Base-by-base conservation (phyloP, 1,284 basidiomycete genomes). In the Xerocomus amazonicus region DNA sequence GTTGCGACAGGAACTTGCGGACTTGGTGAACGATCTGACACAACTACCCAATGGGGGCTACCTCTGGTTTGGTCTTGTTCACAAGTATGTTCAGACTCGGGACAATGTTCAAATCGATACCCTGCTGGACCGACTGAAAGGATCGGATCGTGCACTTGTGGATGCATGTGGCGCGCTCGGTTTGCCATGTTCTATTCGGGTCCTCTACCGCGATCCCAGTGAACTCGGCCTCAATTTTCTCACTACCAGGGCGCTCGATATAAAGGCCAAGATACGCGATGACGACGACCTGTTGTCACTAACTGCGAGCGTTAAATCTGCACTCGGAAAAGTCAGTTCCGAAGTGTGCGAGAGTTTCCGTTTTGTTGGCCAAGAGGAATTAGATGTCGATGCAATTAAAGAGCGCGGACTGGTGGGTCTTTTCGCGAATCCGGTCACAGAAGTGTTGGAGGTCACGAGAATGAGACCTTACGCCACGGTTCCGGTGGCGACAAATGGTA, bases 91-190 rank as follows among this genome's bases (percentile, higher is more conserved):
- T 16, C 54, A 50, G n/a, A 48, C 42, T 2, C 33, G 39, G 4
- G 13, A 3, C 10, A 33, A 50, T 1, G 2, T 50, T 23, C 19
- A 23, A 2, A 4, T 56, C n/a, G 34, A 46, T 2, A 39, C 13
- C 1, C 13, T 56, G 36, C 10, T 45, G 17, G 45, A 13, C n/a
- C 55, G 50, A 29, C n/a, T 53, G 19, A 56, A 56, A 44, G 54
- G 54, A 10, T 40, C 73, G 32, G 68, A 74, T 45, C 71, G 76
- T 72, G 55, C 66, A 72, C 31, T 54, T 52, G n/a, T 60, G 23
- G 70, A 71, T 0, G 45, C 43, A 0, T 55, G 48, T 14, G 40
- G 48, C 2, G 17, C 26, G 3, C 47, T 53, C 6, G 51, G 46
- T 9, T 35, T 56, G 2, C 16, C 10, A 8, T 36, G 47, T 2